Evolutionary conservation across 139 green algal species (phyloP).

Genomic region (Chlorella sp.): DNA sequence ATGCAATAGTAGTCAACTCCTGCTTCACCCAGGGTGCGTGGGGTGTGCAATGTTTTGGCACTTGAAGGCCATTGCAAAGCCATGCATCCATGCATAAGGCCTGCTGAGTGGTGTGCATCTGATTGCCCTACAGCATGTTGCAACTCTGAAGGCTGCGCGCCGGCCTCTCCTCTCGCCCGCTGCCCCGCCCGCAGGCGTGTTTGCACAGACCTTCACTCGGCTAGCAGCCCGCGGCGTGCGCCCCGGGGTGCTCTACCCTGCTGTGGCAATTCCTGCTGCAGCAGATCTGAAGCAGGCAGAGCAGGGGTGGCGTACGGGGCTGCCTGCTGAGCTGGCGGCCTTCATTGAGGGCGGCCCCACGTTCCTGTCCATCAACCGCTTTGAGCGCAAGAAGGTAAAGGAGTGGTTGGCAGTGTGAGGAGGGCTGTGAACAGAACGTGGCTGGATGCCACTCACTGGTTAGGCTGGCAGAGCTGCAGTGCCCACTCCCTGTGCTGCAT

Average conservation of each 20-base stretch:
- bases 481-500: too few relatives aligned
- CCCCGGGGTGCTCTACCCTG: conserved; percentile 90
- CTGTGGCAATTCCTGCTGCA: conserved; percentile 71
- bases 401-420: too few relatives aligned
- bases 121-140: too few relatives aligned
- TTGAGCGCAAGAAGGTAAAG: conserved; percentile 95
- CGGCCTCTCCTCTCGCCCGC: not conserved
- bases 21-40: conserved; percentile 78
- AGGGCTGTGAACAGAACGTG: too few relatives aligned
- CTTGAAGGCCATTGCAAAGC: not conserved
- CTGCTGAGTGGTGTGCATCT: too few relatives aligned
- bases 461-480: too few relatives aligned
- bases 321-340: conserved; percentile 53
- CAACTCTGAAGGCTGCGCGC: too few relatives aligned
- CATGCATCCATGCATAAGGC: too few relatives aligned
- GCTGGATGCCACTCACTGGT: too few relatives aligned
- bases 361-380: conserved; percentile 98
- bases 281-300: conserved; percentile 52
- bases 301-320: conserved; percentile 45
- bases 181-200: conserved; percentile 60
- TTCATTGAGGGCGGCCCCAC: conserved; percentile 60
- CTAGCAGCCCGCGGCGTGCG: conserved; percentile 53
- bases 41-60: too few relatives aligned
- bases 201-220: conserved; percentile 83
- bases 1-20: conserved; percentile 94